phyloP scores from a whole-genome alignment of 768 basidiomycete species.

The Neoboletus subvelutipes region DNA sequence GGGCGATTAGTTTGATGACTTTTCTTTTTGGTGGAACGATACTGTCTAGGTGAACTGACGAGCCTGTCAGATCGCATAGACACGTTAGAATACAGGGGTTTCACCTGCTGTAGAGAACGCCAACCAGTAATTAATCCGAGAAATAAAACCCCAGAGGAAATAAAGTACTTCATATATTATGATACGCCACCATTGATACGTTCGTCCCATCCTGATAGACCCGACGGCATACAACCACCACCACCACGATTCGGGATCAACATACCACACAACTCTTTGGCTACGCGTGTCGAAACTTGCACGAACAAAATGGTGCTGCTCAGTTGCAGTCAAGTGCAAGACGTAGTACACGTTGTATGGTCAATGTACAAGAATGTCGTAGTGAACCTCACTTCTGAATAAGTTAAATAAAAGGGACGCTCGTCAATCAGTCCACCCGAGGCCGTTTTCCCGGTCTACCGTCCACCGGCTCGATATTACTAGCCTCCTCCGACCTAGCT shows the following conservation, averaged over 20 bases:
- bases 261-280: background rate
- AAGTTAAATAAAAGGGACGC: slow-evolving; percentile 14
- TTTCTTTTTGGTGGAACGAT: too few relatives aligned
- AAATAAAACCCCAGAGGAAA: too few relatives aligned
- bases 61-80: too few relatives aligned
- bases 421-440: slow-evolving; percentile 28
- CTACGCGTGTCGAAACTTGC: background rate
- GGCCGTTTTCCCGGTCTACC: slow-evolving; percentile 31
- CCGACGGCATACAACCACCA: background rate
- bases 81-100: too few relatives aligned
- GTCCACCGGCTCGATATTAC: slow-evolving; percentile 20
- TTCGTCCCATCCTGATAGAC: too few relatives aligned
- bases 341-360: slow-evolving; percentile 9
- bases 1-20: too few relatives aligned
- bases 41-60: too few relatives aligned
- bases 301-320: background rate
- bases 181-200: too few relatives aligned
- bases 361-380: slow-evolving; percentile 8
- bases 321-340: background rate
- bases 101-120: too few relatives aligned
- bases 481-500: slow-evolving; percentile 17
- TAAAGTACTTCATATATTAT: too few relatives aligned
- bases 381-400: slow-evolving; percentile 9
- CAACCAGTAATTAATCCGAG: too few relatives aligned
- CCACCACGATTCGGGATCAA: background rate